Evolutionary conservation across 2,329 filamentous ascomycete species (phyloP), one percentile per base, ranked within the genome.

Genomic region (Elsinoe necatrix): DNA sequence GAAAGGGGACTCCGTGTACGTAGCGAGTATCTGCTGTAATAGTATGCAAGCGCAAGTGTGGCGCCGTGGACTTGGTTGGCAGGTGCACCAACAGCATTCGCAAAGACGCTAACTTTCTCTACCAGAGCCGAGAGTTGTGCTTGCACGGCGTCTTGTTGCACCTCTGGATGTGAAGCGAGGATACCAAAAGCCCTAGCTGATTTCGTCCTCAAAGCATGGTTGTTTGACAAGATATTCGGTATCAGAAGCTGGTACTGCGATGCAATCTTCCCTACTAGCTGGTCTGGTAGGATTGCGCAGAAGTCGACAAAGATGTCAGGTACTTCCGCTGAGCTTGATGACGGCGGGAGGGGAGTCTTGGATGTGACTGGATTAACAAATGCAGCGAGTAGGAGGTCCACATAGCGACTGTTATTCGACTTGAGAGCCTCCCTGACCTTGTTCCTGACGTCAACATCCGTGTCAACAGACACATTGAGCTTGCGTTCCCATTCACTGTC

Each of bases 401-500:
- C 41, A 21, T 34, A 47, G 3, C 12, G 18, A 48, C 54, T 45
- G 23, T 23, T 37, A 8, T 48, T 37, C 6, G 16, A 18, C 27
- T 18, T 8, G n/a, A 59, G 42, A 20, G 54, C 23, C 0, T 66
- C 65, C 56, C 77, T 79, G 56, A 90, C 77, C 4, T 77, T 77
- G 23, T 77, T 70, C 39, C 88, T 79, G 9, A 82, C 82, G 45
- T 77, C 73, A 58, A 85, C 77, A 64, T 92, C 86, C 4, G 85
- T 87, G 39, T 83, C 79, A 27, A 93, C 76, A 5, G 86, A 77
- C 1, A 83, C 81, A 62, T 91, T 86, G 1, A 97, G 75, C 62
- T 86, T 85, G 45, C 84, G 78, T 67, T 90, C 86, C 93, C 93
- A 97, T 60, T 92, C 87, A 45, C 86, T 83, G 62, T 92, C 86